These are phyloP conservation scores for Boletus coccyginus DNA, from an alignment of 768 basidiomycete genomes.

Conservation along the genomic window DNA sequence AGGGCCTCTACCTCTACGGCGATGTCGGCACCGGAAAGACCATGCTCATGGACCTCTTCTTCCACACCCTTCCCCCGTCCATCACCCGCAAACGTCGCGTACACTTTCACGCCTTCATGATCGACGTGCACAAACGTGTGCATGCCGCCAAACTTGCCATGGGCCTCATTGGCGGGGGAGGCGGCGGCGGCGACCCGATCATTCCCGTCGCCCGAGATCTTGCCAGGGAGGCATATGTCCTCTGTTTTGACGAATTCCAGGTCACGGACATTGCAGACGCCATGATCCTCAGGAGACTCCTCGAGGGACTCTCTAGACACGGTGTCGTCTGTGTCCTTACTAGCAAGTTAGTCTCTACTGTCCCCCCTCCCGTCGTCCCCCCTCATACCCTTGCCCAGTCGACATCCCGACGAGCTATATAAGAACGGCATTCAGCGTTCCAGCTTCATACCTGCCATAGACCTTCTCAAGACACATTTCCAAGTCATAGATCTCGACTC, in stretches of 20 bases:
- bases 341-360: slow-evolving; percentile 70
- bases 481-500: slow-evolving; percentile 92
- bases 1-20: slow-evolving; percentile 92
- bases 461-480: slow-evolving; percentile 84
- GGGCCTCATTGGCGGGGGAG: slow-evolving; percentile 49
- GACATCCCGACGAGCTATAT: slow-evolving; percentile 95
- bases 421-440: slow-evolving; percentile 97
- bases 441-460: slow-evolving; percentile 93
- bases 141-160: slow-evolving; percentile 76
- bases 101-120: slow-evolving; percentile 99
- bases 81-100: slow-evolving; percentile 79
- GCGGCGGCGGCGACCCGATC: slow-evolving; percentile 68
- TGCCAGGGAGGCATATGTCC: slow-evolving; percentile 76
- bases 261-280: slow-evolving; percentile 98
- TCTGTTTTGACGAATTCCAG: slow-evolving; percentile 99
- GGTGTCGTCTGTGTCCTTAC: slow-evolving; percentile 96
- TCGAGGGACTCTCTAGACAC: slow-evolving; percentile 81
- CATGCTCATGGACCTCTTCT: slow-evolving; percentile 99
- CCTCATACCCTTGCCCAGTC: slow-evolving; percentile 46
- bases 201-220: slow-evolving; percentile 84
- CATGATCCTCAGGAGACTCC: slow-evolving; percentile 90
- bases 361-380: background rate
- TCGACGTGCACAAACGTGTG: slow-evolving; percentile 93
- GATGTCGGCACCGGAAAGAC: slow-evolving; percentile 97
- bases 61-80: slow-evolving; percentile 69